These are phyloP conservation scores for Ophiostoma fasciatum DNA, from an alignment of 2,329 filamentous ascomycete species.

Conservation along the genomic window DNA sequence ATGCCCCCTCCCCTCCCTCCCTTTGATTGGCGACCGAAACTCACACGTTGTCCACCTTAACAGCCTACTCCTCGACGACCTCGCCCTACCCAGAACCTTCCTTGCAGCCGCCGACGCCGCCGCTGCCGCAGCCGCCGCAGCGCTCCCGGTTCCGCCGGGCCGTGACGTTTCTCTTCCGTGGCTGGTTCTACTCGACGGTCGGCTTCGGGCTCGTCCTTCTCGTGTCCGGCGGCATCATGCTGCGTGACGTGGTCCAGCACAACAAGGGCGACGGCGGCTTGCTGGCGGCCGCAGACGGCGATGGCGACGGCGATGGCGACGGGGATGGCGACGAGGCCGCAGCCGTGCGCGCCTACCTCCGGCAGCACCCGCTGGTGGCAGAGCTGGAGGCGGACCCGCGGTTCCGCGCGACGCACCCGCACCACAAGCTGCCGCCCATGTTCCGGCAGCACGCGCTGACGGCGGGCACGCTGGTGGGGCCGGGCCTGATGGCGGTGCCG, in stretches of 20 bases:
- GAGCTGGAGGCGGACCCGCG: constrained; percentile 47
- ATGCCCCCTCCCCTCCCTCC: neutral
- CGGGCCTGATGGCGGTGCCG: constrained; percentile 64
- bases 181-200: neutral
- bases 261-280: neutral
- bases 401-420: constrained; percentile 62
- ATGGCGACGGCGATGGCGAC: neutral
- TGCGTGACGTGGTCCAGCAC: neutral
- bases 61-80: constrained; percentile 1
- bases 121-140: neutral
- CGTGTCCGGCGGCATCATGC: neutral
- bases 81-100: constrained; percentile 12
- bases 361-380: constrained; percentile 54
- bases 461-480: constrained; percentile 61
- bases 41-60: too few relatives aligned
- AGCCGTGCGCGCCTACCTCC: constrained; percentile 12
- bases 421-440: constrained; percentile 65
- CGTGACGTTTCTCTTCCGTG: constrained; percentile 1
- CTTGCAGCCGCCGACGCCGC: neutral
- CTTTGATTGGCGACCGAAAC: too few relatives aligned
- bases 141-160: constrained; percentile 1
- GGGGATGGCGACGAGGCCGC: neutral
- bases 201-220: neutral
- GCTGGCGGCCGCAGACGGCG: neutral
- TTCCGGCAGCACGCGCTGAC: constrained; percentile 67